A percentile compares a stretch with the other conserved stretches of the same genome.
These are phyloP conservation scores for Russula lepida DNA, from an alignment of 768 basidiomycete species.

Conservation along the genomic window DNA sequence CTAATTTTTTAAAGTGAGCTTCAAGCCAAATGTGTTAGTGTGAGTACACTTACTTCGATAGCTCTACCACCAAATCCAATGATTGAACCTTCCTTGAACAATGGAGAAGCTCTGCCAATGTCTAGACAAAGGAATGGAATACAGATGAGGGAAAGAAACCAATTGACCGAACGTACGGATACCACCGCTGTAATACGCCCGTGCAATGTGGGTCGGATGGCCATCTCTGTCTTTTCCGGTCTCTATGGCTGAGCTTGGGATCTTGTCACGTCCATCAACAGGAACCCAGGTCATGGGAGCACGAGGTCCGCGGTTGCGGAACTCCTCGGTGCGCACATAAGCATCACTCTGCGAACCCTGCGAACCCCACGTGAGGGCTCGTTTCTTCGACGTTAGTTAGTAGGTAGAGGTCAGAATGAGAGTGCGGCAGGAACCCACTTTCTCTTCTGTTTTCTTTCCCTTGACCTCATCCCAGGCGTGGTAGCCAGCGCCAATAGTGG, in stretches of 20 bases:
- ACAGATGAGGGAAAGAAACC: slow-evolving; percentile 8
- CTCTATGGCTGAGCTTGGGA: slow-evolving; percentile 49
- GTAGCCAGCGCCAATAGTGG: slow-evolving; percentile 42
- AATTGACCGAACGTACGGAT: slow-evolving; percentile 34
- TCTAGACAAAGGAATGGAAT: slow-evolving; percentile 32
- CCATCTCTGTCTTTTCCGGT: slow-evolving; percentile 46
- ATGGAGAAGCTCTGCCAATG: slow-evolving; percentile 54
- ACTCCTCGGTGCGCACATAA: slow-evolving; percentile 42
- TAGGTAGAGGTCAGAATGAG: not conserved
- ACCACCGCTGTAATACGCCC: slow-evolving; percentile 50
- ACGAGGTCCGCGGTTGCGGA: slow-evolving; percentile 34
- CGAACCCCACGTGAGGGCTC: slow-evolving; percentile 41
- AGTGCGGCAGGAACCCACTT: slow-evolving; percentile 32
- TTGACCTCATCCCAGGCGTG: slow-evolving; percentile 48
- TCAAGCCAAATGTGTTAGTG: not conserved
- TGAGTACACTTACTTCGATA: slow-evolving; percentile 46
- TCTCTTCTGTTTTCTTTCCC: slow-evolving; percentile 42
- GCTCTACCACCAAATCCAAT: slow-evolving; percentile 56
- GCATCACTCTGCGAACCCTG: slow-evolving; percentile 52
- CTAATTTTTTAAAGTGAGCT: slow-evolving; percentile 30
- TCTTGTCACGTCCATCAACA: slow-evolving; percentile 42
- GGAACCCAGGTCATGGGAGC: slow-evolving; percentile 56
- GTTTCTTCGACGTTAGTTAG: slow-evolving; percentile 32
- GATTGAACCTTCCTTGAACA: slow-evolving; percentile 52
- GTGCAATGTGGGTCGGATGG: slow-evolving; percentile 46